Evolutionary conservation across 306 rosid species (phyloP).

Genomic region (Astragalus membranaceus): DNA sequence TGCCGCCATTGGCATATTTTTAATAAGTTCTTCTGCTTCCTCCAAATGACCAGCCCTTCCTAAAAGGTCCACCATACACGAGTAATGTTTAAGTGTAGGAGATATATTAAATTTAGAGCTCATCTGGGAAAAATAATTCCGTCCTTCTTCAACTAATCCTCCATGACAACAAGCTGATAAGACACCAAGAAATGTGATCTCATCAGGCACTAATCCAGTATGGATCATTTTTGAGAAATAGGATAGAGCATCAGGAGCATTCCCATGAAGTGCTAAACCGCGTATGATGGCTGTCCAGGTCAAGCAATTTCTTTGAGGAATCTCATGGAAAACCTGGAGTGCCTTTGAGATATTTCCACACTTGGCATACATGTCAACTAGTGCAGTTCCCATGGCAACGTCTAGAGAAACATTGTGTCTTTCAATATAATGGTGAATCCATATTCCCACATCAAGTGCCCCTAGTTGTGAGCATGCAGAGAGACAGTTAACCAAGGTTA

Average conservation of each 20-base stretch:
- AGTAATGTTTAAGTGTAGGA: slow-evolving; percentile 62
- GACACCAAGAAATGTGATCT: slow-evolving; percentile 77
- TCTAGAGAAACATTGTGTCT: slow-evolving; percentile 36
- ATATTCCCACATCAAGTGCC: slow-evolving; percentile 71
- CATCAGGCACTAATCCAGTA: slow-evolving; percentile 62
- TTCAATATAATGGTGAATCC: slow-evolving; percentile 70
- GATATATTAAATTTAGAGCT: slow-evolving; percentile 31
- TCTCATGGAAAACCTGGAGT: slow-evolving; percentile 54
- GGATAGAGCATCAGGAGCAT: slow-evolving; percentile 45
- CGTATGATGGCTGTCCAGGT: slow-evolving; percentile 85
- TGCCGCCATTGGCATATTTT: slow-evolving; percentile 53
- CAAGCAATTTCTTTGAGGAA: slow-evolving; percentile 61
- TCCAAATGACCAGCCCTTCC: slow-evolving; percentile 75
- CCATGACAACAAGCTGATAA: slow-evolving; percentile 87
- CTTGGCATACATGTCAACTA: slow-evolving; percentile 81
- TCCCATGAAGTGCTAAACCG: slow-evolving; percentile 74
- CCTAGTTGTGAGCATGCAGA: slow-evolving; percentile 86
- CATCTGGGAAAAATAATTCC: slow-evolving; percentile 56
- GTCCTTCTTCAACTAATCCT: slow-evolving; percentile 76
- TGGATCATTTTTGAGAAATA: slow-evolving; percentile 61
- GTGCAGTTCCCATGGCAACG: slow-evolving; percentile 72
- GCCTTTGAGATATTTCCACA: slow-evolving; percentile 73
- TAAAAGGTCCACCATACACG: slow-evolving; percentile 85
- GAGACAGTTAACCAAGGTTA: slow-evolving; percentile 58
- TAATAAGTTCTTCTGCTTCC: slow-evolving; percentile 65